Base-by-base conservation (phyloP, 176 grass and related monocot genomes). In the Neostapfia colusana region DNA sequence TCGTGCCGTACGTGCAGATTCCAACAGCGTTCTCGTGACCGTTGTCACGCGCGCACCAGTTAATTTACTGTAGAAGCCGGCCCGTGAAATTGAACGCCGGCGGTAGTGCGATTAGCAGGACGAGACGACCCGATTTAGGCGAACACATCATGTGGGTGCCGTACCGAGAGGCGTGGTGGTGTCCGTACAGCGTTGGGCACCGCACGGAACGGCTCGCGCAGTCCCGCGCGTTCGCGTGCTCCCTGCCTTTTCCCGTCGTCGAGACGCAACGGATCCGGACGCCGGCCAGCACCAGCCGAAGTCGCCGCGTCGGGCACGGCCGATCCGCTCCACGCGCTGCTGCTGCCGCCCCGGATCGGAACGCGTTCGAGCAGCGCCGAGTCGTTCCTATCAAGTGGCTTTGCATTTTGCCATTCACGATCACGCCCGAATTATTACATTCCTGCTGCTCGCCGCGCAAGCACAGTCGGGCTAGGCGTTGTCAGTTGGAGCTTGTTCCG, bases 241-340 rank as follows among this genome's bases (percentile, higher is more conserved):
- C 0, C n/a, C 10, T 46, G 5, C 38, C 8, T 48, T 49, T 64
- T 18, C 36, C 70, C 69, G n/a, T 65, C 36, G 69, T 28, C 36
- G 11, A 41, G 37, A 74, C 45, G 75, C 45, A 79, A 79, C 60
- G 43, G 60, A 49, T 67, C 60, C 44, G 17, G 17, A 58, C 10
- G 55, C 55, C n/a, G 53, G n/a, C 53, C 20, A 23, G 8, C n/a
- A 58, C 21, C 55, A 31, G 28, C 0, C 40, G 4, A 38, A 26
- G 75, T 66, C 25, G 31, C 62, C 58, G 73, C 58, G 4, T 58
- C 73, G 58, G 48, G 69, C 44, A 77, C 45, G 66, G 63, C 59
- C 73, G 85, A 50, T 59, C 59, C 26, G 51, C 4, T 31, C 75
- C 20, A 10, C 40, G 18, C 34, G 49, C 26, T 0, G 51, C 51